Percentiles rank a stretch among this genome's conserved stretches.
Evolutionary conservation across 1,139 yeast species (phyloP).

Genomic region (Meyerozyma smithsonii): DNA sequence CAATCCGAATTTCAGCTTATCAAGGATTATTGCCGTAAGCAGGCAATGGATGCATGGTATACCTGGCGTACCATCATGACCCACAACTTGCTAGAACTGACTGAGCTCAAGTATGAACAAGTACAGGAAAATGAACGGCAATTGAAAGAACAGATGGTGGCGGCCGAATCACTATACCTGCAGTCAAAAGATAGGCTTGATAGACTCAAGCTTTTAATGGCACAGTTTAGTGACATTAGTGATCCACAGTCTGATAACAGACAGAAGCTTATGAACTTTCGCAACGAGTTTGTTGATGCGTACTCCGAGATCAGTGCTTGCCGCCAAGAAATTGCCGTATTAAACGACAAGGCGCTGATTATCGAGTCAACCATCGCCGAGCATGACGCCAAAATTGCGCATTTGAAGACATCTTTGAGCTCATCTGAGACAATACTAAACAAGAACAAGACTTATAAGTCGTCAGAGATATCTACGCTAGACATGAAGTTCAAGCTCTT

Average conservation of each 20-base stretch:
- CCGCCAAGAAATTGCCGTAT: neutral
- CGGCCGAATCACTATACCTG: neutral
- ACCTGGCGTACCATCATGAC: constrained; percentile 51
- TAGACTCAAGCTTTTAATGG: constrained; percentile 16
- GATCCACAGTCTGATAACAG: constrained; percentile 11
- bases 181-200: constrained; percentile 10
- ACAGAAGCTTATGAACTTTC: constrained; percentile 10
- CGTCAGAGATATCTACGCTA: constrained; percentile 21
- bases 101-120: constrained; percentile 23
- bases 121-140: constrained; percentile 23
- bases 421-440: constrained; percentile 15
- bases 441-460: constrained; percentile 20
- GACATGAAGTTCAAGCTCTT: constrained; percentile 20
- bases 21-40: constrained; percentile 46
- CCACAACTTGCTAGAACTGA: constrained; percentile 30
- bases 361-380: neutral
- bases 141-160: constrained; percentile 16
- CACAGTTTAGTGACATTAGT: constrained; percentile 14
- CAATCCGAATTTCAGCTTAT: constrained; percentile 40
- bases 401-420: constrained; percentile 13
- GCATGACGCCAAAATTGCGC: constrained; percentile 4
- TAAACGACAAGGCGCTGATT: neutral
- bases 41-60: constrained; percentile 53
- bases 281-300: constrained; percentile 11
- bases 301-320: neutral